A percentile compares a stretch with the other conserved stretches of the same genome.
Evolutionary conservation across 108 stramenopile species (phyloP).

Genomic region (Stephanodiscus minutulus): DNA sequence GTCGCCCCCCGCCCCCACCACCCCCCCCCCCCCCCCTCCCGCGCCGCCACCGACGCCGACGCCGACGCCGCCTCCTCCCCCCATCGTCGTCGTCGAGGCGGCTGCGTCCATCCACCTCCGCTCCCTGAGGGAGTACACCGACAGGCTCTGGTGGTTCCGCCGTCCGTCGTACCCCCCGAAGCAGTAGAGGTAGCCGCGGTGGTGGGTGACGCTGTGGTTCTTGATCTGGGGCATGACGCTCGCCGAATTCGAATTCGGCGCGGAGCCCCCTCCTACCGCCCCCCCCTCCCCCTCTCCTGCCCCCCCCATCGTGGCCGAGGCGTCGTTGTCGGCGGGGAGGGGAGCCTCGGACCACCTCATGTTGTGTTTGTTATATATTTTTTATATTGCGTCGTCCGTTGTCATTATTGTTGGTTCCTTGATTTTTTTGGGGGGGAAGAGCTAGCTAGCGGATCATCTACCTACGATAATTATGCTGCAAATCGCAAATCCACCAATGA

Average conservation of each 20-base stretch:
- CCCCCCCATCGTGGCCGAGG: neutral
- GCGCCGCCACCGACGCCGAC: no score
- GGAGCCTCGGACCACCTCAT: conserved; percentile 29
- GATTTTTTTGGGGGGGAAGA: no score
- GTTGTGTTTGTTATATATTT: neutral
- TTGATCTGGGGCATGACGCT: conserved; percentile 70
- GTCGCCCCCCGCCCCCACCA: no score
- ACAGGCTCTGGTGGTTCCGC: conserved; percentile 82
- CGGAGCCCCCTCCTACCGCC: neutral
- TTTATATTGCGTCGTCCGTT: no score
- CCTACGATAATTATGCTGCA: no score
- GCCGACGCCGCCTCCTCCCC: no score
- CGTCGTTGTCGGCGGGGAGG: conserved; percentile 10
- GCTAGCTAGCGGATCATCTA: no score
- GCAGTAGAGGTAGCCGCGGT: conserved; percentile 77
- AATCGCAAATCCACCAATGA: no score
- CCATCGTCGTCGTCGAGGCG: neutral
- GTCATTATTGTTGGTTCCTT: no score
- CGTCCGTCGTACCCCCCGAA: conserved; percentile 96
- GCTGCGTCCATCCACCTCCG: conserved; percentile 64
- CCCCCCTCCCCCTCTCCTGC: neutral
- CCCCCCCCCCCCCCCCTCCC: no score
- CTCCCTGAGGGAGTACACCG: conserved; percentile 70
- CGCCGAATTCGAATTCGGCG: neutral
- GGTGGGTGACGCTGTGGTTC: conserved; percentile 83